Conservation (phyloP, 257 asterid genomes). For the Lycium ferocissimum region DNA sequence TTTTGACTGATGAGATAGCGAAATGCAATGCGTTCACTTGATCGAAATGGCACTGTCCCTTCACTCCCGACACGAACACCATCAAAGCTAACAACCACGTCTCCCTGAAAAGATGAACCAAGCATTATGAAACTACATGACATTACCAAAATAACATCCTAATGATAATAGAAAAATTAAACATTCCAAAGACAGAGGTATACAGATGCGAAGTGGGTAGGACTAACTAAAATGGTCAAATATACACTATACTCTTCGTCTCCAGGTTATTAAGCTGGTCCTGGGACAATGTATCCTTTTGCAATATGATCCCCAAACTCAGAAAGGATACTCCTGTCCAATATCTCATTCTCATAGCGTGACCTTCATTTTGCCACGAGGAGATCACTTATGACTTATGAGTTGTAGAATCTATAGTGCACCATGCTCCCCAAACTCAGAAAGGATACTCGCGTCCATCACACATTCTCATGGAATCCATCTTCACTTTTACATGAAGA, state of each 20-base stretch:
- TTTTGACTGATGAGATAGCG: conserved; percentile 92
- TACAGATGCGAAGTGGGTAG: conserved; percentile 16
- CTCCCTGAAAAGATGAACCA: conserved; percentile 66
- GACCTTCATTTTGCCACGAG: neutral
- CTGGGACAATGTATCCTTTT: neutral
- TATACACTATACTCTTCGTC: neutral
- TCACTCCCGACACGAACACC: conserved; percentile 87
- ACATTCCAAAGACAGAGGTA: neutral
- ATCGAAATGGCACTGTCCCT: conserved; percentile 96
- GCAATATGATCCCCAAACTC: conserved; percentile 24
- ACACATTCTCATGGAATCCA: neutral
- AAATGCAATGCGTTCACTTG: conserved; percentile 93
- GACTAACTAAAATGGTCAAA: conserved; percentile 9
- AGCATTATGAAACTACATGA: neutral
- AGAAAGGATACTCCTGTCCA: conserved; percentile 18
- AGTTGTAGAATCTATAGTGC: conserved; percentile 20
- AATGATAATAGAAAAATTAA: neutral
- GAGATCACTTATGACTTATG: neutral
- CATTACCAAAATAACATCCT: neutral
- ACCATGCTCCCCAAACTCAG: conserved; percentile 16
- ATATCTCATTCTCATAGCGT: neutral
- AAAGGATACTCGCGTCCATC: neutral
- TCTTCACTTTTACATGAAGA: conserved; percentile 11
- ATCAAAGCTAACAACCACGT: conserved; percentile 90
- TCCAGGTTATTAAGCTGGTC: conserved; percentile 5